Evolutionary conservation across 352 stramenopile genomes (phyloP).

Genomic region (Thalassiosira sp.): DNA sequence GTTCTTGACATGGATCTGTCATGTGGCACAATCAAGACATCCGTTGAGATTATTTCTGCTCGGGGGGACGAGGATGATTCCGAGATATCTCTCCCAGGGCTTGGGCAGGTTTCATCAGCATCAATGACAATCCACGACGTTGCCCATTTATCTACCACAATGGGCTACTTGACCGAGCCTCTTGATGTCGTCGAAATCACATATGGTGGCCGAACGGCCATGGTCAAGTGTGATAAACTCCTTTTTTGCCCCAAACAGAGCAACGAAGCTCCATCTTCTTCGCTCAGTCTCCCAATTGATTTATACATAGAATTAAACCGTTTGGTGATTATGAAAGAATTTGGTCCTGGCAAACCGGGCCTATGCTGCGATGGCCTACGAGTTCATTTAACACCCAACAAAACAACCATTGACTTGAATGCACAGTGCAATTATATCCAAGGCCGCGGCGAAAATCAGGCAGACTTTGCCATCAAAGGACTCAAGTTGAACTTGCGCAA

Average conservation of each 20-base stretch:
- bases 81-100: not conserved
- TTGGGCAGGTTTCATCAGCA: not conserved
- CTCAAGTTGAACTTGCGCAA: not conserved
- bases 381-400: not conserved
- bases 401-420: not conserved
- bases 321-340: not conserved
- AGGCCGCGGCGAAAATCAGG: not conserved
- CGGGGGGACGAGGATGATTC: not conserved
- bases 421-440: not conserved
- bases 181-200: not conserved
- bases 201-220: not conserved
- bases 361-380: not conserved
- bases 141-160: not conserved
- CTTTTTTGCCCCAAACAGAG: not conserved
- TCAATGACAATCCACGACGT: constrained; percentile 3
- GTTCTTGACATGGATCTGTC: not conserved
- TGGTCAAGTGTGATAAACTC: not conserved
- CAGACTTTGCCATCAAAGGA: not conserved
- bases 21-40: not conserved
- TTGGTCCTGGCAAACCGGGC: not conserved
- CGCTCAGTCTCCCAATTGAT: not conserved
- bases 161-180: not conserved
- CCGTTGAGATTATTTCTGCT: not conserved
- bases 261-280: not conserved
- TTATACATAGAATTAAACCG: not conserved